Percentiles rank a stretch among this genome's conserved stretches.
Conservation (phyloP, 768 basidiomycete species). For the Leccinum uliginosum region DNA sequence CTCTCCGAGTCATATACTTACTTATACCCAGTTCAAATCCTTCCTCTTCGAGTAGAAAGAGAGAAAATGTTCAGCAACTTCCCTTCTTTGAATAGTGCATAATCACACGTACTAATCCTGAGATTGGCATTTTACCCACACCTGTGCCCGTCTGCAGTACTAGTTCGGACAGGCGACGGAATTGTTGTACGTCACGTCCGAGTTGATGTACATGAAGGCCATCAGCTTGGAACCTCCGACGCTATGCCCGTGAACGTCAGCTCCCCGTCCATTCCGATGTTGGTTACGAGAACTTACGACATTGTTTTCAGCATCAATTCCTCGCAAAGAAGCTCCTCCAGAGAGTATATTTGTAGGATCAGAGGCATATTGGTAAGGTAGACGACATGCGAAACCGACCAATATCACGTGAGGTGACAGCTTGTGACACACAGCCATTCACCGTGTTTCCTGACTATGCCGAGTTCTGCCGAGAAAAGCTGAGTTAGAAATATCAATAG, state of each 20-base stretch:
- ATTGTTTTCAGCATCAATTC: neutral
- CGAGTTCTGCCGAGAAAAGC: no score
- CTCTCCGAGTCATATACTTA: no score
- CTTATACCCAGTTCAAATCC: constrained; percentile 3
- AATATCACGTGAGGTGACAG: no score
- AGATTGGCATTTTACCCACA: constrained; percentile 7
- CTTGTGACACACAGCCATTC: no score
- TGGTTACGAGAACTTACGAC: neutral
- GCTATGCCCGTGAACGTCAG: constrained; percentile 6
- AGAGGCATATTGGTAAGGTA: neutral
- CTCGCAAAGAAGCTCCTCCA: neutral
- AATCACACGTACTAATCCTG: constrained; percentile 1
- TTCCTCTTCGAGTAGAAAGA: neutral
- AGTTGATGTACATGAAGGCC: constrained; percentile 4
- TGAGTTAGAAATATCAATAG: no score
- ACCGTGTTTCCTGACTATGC: no score
- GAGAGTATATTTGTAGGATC: constrained; percentile 1
- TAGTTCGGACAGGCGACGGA: constrained; percentile 2
- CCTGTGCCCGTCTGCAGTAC: constrained; percentile 5
- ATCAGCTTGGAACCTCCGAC: neutral
- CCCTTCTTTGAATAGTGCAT: no score
- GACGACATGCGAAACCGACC: no score
- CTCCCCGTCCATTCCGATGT: constrained; percentile 1
- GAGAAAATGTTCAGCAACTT: neutral
- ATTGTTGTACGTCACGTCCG: constrained; percentile 7